Base-by-base conservation (phyloP, 495 filamentous ascomycete species). In the Daldinia caldariorum region DNA sequence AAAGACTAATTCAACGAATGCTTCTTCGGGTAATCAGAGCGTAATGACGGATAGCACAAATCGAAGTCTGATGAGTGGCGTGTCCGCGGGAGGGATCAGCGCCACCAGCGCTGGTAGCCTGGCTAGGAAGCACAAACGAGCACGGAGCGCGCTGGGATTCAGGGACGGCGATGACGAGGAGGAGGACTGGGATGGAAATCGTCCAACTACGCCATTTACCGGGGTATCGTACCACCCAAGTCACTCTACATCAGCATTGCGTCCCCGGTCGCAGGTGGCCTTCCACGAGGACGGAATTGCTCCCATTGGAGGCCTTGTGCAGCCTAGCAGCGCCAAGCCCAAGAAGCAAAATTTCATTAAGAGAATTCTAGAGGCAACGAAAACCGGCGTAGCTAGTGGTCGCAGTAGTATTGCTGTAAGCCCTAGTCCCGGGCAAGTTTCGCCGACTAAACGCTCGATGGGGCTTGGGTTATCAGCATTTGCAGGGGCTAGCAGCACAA, bases 341-440 rank as follows among this genome's bases (percentile, higher is more conserved):
- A 97, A 94, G 78, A 98, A 95, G 80, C 89, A 89, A 43, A 94
- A 94, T 20, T 97, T 99, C 75, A 93, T 99, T 79, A 97, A 95
- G 80, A 96, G 96, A 72, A 94, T 99, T 57, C 86, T 98, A 38
- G 94, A 97, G 61, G 91, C 92, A 9, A 95, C 94, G 10, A 97
- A 96, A 80, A 97, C 96, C 0, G 92, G 91, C 13, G 94, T 97
- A 9, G 95, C 95, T 1, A 94, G 89, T 73, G 92, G 92, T 29
- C 88, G 95, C 70, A 94, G 91, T 61, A 95, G 90, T 66, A 94
- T 97, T 58, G 90, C 89, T 22, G 84, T 87, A 4, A 88, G 89
- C 41, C 77, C 82, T 16, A 83, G 71, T 35, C 73, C 79, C 16
- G 67, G 72, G 22, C 73, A 80, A 45, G 59, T 71, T 14, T 74